Evolutionary conservation across 2,329 filamentous ascomycete genomes (phyloP).

Genomic region (Cercospora sp.): DNA sequence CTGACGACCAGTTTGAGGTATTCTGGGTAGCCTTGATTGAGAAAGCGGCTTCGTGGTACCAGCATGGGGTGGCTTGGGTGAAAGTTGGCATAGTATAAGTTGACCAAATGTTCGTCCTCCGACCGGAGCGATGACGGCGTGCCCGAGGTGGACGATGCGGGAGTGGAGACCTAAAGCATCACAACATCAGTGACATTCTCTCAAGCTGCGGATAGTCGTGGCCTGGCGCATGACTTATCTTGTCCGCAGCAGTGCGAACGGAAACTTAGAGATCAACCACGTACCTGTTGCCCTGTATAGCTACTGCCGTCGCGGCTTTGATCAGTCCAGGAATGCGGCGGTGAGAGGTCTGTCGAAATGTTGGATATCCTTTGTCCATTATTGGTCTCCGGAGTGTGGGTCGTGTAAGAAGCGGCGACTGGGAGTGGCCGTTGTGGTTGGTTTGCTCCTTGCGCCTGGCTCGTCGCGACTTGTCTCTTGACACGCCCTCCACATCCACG

Average conservation of each 20-base stretch:
- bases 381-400: not conserved
- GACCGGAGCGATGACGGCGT: conserved; percentile 37
- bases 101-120: conserved; percentile 47
- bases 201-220: not conserved
- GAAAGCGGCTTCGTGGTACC: conserved; percentile 50
- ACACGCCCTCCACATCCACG: conserved; percentile 67
- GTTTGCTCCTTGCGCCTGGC: not conserved
- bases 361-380: not conserved
- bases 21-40: conserved; percentile 45
- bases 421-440: conserved; percentile 7
- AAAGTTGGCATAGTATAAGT: conserved; percentile 59
- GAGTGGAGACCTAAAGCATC: conserved; percentile 9
- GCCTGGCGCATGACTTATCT: not conserved
- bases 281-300: conserved; percentile 8
- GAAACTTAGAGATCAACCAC: not conserved
- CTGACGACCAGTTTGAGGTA: conserved; percentile 58
- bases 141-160: conserved; percentile 42
- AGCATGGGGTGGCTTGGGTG: conserved; percentile 59
- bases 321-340: conserved; percentile 11
- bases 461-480: conserved; percentile 24
- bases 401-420: not conserved
- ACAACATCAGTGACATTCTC: not conserved
- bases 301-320: conserved; percentile 5
- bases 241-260: not conserved
- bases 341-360: conserved; percentile 8